These are phyloP conservation scores for Ambrosia hybrid DNA, from an alignment of 140 eudicot genomes.

Conservation along the genomic window DNA sequence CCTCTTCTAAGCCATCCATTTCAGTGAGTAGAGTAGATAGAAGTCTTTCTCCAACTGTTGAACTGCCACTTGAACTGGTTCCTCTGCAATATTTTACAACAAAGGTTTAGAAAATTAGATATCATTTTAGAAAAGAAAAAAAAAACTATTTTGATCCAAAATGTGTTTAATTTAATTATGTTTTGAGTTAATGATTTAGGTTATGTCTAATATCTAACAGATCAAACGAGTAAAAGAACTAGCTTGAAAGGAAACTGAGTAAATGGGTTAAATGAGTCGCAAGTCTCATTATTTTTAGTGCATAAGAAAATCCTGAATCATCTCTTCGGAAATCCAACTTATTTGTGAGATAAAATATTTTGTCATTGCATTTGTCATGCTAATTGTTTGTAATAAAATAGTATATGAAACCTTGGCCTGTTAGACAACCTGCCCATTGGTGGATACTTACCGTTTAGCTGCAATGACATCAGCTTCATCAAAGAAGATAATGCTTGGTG, in stretches of 20 bases:
- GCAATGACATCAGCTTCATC: constrained; percentile 94
- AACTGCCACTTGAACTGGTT: constrained; percentile 73
- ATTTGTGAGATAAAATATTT: neutral
- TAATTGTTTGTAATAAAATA: neutral
- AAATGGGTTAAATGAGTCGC: neutral
- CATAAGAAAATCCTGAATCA: neutral
- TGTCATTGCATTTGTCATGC: neutral
- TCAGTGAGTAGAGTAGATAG: constrained; percentile 93
- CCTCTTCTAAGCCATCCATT: constrained; percentile 99
- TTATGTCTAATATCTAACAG: neutral
- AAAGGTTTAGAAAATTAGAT: constrained; percentile 11
- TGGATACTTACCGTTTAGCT: constrained; percentile 54
- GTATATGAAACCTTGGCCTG: neutral
- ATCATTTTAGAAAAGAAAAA: neutral
- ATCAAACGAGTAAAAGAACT: neutral
- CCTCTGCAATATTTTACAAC: constrained; percentile 54
- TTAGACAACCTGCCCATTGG: neutral
- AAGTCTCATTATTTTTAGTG: neutral
- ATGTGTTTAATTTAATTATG: neutral
- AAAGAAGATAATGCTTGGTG: constrained; percentile 93
- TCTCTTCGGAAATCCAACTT: neutral
- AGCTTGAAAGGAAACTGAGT: constrained; percentile 2
- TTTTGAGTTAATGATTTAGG: neutral
- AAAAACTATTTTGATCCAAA: neutral
- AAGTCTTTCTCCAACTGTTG: constrained; percentile 83